Conservation (phyloP, 1,284 basidiomycete species). For the Schizopora paradoxa region DNA sequence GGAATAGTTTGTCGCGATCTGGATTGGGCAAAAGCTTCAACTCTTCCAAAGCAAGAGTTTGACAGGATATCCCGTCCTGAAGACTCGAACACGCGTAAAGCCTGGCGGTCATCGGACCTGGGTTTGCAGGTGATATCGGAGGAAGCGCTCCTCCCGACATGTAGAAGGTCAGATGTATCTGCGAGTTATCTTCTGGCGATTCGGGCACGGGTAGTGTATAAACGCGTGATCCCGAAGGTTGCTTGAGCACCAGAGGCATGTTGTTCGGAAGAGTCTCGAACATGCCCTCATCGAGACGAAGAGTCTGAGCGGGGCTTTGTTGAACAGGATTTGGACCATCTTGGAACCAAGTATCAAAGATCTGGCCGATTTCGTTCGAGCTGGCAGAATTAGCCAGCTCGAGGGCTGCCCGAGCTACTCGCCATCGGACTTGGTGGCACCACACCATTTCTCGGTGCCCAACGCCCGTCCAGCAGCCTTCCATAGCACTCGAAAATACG, state of each 20-base stretch:
- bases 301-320: conserved; percentile 29
- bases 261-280: conserved; percentile 24
- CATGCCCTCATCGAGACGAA: conserved; percentile 4
- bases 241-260: conserved; percentile 37
- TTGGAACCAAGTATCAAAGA: conserved; percentile 60
- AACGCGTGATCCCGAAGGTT: conserved; percentile 38
- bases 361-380: conserved; percentile 22
- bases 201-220: conserved; percentile 46
- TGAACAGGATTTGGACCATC: conserved; percentile 39
- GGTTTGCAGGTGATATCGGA: conserved; percentile 43
- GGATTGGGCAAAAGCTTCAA: conserved; percentile 62
- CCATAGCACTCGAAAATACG: conserved; percentile 82
- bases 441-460: conserved; percentile 97
- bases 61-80: conserved; percentile 11
- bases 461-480: conserved; percentile 91
- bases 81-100: conserved; percentile 38
- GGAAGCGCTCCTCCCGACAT: conserved; percentile 53
- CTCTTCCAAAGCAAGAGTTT: neutral
- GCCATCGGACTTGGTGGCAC: conserved; percentile 96
- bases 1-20: conserved; percentile 46
- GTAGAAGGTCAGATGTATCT: conserved; percentile 55
- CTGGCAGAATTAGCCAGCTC: conserved; percentile 58
- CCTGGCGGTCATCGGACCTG: conserved; percentile 37
- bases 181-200: no score
- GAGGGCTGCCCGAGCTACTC: conserved; percentile 74